These are phyloP conservation scores for Ceratocystis alfenasii DNA, from an alignment of 2,329 filamentous ascomycete species.

Conservation along the genomic window DNA sequence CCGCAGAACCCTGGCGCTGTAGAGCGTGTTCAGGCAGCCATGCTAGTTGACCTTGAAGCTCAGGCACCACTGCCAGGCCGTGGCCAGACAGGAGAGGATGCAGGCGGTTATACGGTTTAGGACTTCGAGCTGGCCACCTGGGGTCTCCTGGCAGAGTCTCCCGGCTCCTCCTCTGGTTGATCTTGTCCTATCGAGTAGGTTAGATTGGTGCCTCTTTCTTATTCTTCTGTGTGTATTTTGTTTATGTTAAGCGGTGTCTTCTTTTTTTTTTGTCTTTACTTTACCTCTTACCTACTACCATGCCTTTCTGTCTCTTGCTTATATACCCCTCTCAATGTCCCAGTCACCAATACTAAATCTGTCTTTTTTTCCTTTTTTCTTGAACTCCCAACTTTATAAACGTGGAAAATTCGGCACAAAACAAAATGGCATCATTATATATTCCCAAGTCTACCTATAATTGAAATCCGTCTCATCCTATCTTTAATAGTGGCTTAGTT, in stretches of 20 bases:
- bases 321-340: slow-evolving; percentile 8
- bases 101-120: slow-evolving; percentile 1
- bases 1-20: neutral
- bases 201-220: neutral
- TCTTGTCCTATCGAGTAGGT: neutral
- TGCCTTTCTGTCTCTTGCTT: slow-evolving; percentile 1
- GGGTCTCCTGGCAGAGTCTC: neutral
- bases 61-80: neutral
- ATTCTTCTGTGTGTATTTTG: neutral
- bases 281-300: neutral
- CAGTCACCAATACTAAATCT: neutral
- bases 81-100: neutral
- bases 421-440: neutral
- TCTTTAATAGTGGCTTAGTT: neutral
- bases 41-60: slow-evolving; percentile 4
- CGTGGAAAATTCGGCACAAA: no score
- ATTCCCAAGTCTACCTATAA: neutral
- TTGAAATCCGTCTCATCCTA: no score
- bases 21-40: neutral
- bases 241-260: neutral
- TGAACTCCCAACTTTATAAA: no score
- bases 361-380: no score
- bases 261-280: neutral
- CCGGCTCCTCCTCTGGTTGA: neutral
- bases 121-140: neutral